phyloP scores from a whole-genome alignment of 176 grass and related monocot species.

The Calamus simplicifolius region DNA sequence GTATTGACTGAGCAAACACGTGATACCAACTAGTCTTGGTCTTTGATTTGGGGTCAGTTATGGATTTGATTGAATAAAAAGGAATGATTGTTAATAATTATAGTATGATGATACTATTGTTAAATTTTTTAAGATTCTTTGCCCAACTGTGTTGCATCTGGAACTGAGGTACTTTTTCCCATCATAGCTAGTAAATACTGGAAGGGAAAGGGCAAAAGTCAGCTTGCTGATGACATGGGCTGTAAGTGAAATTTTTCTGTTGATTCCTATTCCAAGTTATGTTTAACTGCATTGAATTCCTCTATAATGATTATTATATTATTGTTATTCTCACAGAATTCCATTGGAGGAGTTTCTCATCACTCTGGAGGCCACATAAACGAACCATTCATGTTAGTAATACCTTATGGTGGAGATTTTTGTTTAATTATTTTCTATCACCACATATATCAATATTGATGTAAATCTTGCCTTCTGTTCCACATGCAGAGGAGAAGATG shows the following conservation, averaged over 20 bases:
- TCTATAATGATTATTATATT: conserved; percentile 8
- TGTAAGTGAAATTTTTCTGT: conserved; percentile 36
- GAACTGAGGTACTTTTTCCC: not conserved
- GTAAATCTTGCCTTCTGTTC: conserved; percentile 7
- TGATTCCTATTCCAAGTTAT: not conserved
- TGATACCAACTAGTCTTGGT: no score
- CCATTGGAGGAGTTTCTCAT: conserved; percentile 84
- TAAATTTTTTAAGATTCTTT: no score
- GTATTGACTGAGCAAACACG: no score
- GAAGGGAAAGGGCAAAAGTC: conserved; percentile 92
- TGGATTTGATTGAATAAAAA: no score
- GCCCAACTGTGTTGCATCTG: no score
- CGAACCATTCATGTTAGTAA: conserved; percentile 86
- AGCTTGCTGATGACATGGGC: conserved; percentile 92
- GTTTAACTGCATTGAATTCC: not conserved
- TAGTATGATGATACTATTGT: no score
- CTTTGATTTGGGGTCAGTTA: no score
- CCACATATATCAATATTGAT: conserved; percentile 6
- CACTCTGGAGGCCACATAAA: conserved; percentile 81
- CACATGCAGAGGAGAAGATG: conserved; percentile 69
- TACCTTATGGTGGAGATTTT: conserved; percentile 2
- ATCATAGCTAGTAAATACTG: conserved; percentile 82
- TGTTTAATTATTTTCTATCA: not conserved
- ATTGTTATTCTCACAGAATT: conserved; percentile 60
- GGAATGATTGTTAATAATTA: no score